Conservation (phyloP, 148 eudicot genomes). For the Pouteria glomerata region DNA sequence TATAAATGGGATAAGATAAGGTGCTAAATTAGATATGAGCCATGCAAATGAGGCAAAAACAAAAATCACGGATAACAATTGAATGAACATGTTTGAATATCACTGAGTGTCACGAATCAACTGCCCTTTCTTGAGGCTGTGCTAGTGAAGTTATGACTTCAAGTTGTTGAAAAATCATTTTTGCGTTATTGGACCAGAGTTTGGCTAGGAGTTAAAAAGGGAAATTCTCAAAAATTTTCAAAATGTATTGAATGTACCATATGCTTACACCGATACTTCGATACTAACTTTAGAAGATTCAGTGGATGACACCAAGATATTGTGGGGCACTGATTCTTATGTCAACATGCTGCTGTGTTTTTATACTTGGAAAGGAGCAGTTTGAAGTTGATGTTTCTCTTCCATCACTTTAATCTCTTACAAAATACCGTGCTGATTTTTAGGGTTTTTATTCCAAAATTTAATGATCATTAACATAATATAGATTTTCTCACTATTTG, state of each 20-base stretch:
- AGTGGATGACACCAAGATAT: conserved; percentile 1
- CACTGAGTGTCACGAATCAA: conserved; percentile 1
- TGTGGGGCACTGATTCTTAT: conserved; percentile 5
- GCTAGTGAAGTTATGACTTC: conserved; percentile 4
- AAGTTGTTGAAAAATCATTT: neutral
- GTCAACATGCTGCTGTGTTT: neutral
- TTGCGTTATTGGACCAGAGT: neutral
- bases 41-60: neutral
- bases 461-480: neutral
- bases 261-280: neutral
- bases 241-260: neutral
- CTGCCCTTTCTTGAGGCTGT: conserved; percentile 1
- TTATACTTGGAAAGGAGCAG: neutral
- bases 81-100: neutral
- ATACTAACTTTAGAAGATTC: neutral
- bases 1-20: neutral
- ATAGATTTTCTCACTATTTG: neutral
- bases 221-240: neutral
- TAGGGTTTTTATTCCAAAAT: neutral
- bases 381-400: neutral
- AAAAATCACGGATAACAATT: neutral
- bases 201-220: neutral
- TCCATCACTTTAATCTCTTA: neutral
- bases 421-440: neutral
- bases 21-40: neutral